A percentile compares a stretch with the other conserved stretches of the same genome.
Evolutionary conservation across 1,139 yeast species (phyloP).

Genomic region (Pichia sorboxylosa): DNA sequence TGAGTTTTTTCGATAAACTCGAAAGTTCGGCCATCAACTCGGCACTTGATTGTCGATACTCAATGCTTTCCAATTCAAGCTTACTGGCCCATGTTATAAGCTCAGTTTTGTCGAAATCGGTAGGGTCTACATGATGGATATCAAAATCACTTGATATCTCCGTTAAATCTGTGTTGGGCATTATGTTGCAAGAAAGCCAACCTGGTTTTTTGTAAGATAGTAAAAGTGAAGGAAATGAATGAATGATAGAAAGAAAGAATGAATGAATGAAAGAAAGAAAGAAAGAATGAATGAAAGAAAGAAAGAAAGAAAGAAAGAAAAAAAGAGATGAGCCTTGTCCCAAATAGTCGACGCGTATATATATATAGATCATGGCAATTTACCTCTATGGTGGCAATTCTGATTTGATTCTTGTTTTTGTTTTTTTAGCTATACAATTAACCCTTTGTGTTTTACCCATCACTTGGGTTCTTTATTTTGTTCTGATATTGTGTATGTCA

Average conservation of each 20-base stretch:
- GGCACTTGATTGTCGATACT: constrained; percentile 26
- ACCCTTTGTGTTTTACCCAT: too few species aligned
- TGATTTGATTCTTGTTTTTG: too few species aligned
- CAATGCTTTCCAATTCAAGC: constrained; percentile 34
- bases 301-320: neutral
- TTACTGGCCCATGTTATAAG: constrained; percentile 34
- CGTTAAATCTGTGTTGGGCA: constrained; percentile 2
- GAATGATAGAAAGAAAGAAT: neutral
- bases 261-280: neutral
- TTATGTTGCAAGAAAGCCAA: neutral
- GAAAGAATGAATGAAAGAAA: neutral
- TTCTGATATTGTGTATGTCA: too few species aligned
- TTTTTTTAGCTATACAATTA: too few species aligned
- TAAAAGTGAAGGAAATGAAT: too few species aligned
- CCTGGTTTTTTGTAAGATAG: neutral
- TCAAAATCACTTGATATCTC: constrained; percentile 9
- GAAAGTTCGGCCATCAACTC: constrained; percentile 17
- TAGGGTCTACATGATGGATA: constrained; percentile 2
- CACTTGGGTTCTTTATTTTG: too few species aligned
- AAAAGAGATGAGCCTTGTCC: neutral
- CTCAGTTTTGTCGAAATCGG: constrained; percentile 13
- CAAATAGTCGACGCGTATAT: too few species aligned
- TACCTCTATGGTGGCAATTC: too few species aligned
- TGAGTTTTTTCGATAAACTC: constrained; percentile 9
- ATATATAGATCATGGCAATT: too few species aligned